Percentiles rank a stretch among this genome's conserved stretches.
Evolutionary conservation across 352 stramenopile species (phyloP).

Genomic region (Pythium guiyangense): DNA sequence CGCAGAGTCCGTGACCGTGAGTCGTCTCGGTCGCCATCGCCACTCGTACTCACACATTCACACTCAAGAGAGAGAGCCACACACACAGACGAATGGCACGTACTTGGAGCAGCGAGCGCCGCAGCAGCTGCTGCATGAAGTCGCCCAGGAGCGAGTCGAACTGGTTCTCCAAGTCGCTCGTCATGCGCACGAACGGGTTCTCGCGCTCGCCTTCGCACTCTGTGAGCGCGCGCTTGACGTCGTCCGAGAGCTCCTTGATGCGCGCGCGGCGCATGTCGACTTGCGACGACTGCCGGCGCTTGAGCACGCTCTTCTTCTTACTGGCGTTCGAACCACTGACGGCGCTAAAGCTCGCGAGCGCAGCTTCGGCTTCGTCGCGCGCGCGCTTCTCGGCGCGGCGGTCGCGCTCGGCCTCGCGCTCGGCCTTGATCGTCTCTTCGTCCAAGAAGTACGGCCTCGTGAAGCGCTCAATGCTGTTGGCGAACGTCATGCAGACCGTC

Average conservation of each 20-base stretch:
- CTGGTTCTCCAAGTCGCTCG: constrained; percentile 74
- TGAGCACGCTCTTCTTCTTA: constrained; percentile 56
- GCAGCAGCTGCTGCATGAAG: constrained; percentile 88
- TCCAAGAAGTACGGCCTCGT: constrained; percentile 77
- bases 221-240: constrained; percentile 69
- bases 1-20: no score
- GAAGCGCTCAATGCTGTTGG: constrained; percentile 92
- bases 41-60: no score
- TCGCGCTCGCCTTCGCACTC: constrained; percentile 59
- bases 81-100: neutral
- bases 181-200: constrained; percentile 76
- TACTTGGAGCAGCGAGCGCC: constrained; percentile 80
- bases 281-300: constrained; percentile 65
- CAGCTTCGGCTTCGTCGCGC: constrained; percentile 68
- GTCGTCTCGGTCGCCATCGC: no score
- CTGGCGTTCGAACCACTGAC: constrained; percentile 7
- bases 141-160: constrained; percentile 85
- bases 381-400: constrained; percentile 77
- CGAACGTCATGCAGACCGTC: constrained; percentile 95
- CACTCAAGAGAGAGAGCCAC: neutral
- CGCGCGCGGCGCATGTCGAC: constrained; percentile 72
- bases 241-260: constrained; percentile 78
- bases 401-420: constrained; percentile 72
- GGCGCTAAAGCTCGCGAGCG: constrained; percentile 58
- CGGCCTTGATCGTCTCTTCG: constrained; percentile 83